phyloP scores from a whole-genome alignment of 495 filamentous ascomycete species.

The Xylaria curta region DNA sequence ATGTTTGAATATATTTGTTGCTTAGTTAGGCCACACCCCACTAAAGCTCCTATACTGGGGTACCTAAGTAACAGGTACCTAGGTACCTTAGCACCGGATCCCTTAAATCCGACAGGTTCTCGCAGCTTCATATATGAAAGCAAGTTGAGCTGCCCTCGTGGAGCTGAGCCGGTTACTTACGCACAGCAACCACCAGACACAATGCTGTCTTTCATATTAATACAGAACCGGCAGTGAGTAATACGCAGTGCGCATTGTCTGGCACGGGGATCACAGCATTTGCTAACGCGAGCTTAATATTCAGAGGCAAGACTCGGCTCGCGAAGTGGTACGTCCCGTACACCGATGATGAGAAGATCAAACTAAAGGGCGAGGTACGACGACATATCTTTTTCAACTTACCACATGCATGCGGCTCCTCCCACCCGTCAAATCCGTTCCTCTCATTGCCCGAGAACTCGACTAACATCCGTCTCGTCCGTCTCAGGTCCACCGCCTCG shows the following conservation, averaged over 20 bases:
- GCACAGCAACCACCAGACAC: slow-evolving; percentile 17
- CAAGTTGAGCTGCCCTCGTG: not conserved
- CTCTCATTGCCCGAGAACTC: not conserved
- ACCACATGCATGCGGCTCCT: not conserved
- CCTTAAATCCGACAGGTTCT: not conserved
- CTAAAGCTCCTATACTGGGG: not conserved
- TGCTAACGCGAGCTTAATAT: slow-evolving; percentile 3
- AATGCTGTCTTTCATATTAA: slow-evolving; percentile 91
- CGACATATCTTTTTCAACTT: not conserved
- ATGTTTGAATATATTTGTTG: not conserved
- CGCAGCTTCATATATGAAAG: not conserved
- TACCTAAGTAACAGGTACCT: not conserved
- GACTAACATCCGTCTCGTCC: not conserved
- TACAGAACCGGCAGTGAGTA: slow-evolving; percentile 91
- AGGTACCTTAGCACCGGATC: not conserved
- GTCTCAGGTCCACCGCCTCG: slow-evolving; percentile 86
- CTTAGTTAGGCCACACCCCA: not conserved
- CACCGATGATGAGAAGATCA: slow-evolving; percentile 95
- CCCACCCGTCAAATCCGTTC: not conserved
- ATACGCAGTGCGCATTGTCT: not conserved
- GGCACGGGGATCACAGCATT: slow-evolving; percentile 7
- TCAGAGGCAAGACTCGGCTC: slow-evolving; percentile 95
- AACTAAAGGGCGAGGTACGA: slow-evolving; percentile 84
- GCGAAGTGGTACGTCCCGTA: slow-evolving; percentile 99
- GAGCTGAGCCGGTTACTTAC: not conserved